These are phyloP conservation scores for Penicillium sp. DNA, from an alignment of 2,329 filamentous ascomycete genomes.

Conservation along the genomic window DNA sequence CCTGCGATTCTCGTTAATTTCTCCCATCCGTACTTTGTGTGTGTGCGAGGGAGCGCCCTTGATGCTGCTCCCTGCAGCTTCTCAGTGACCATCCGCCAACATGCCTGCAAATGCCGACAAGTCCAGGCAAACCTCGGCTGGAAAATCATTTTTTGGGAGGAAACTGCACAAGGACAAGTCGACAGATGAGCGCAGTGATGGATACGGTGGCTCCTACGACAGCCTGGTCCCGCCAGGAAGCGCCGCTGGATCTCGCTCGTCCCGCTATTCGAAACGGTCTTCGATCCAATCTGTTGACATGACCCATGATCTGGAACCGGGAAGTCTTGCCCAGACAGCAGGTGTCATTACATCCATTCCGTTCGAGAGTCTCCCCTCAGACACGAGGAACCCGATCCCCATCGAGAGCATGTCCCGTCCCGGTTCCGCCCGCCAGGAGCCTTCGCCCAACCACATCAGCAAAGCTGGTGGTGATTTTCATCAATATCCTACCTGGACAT, in stretches of 20 bases:
- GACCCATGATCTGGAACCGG: conserved; percentile 55
- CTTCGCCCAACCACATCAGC: conserved; percentile 76
- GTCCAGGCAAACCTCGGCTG: conserved; percentile 73
- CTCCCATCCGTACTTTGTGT: conserved; percentile 4
- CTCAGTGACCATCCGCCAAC: conserved; percentile 33
- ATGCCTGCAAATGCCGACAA: conserved; percentile 62
- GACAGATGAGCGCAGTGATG: conserved; percentile 59
- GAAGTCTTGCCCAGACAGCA: conserved; percentile 67
- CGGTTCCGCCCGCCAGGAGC: conserved; percentile 62
- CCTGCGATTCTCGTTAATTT: conserved; percentile 4
- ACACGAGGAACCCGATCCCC: conserved; percentile 65
- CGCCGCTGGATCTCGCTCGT: conserved; percentile 63
- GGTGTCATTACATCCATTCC: conserved; percentile 85
- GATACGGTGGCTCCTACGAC: conserved; percentile 53
- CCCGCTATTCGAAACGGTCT: conserved; percentile 67
- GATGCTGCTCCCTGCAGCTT: conserved; percentile 34
- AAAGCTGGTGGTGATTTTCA: conserved; percentile 75
- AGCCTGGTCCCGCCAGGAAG: conserved; percentile 59
- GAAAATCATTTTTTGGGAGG: conserved; percentile 82
- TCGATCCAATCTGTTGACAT: conserved; percentile 68
- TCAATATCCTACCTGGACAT: conserved; percentile 75
- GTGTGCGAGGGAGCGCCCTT: conserved; percentile 20
- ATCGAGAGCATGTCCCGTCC: conserved; percentile 68
- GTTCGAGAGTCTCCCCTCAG: conserved; percentile 66
- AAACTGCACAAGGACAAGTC: conserved; percentile 70